phyloP scores from a whole-genome alignment of 768 basidiomycete genomes.

The Boletus fagicola region DNA sequence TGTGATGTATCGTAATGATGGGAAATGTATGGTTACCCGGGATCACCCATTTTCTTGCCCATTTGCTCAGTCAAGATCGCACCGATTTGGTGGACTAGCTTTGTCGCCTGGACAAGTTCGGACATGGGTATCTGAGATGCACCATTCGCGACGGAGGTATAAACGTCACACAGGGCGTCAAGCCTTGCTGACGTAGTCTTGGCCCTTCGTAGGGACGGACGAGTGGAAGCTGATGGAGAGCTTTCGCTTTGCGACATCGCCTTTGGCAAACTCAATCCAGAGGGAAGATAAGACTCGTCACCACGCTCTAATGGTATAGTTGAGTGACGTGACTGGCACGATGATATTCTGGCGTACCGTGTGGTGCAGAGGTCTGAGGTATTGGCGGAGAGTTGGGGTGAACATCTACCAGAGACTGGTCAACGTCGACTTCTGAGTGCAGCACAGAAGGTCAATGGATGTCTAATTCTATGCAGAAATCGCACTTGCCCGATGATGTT shows the following conservation, averaged over 20 bases:
- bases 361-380: neutral
- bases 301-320: neutral
- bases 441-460: neutral
- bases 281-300: neutral
- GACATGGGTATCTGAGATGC: constrained; percentile 49
- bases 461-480: neutral
- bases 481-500: constrained; percentile 22
- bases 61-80: constrained; percentile 47
- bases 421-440: constrained; percentile 22
- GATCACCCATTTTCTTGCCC: constrained; percentile 33
- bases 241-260: constrained; percentile 10
- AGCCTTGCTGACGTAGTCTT: constrained; percentile 43
- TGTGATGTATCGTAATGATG: constrained; percentile 35
- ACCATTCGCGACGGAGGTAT: constrained; percentile 40
- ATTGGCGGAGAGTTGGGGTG: constrained; percentile 9
- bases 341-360: constrained; percentile 8
- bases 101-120: constrained; percentile 48
- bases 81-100: constrained; percentile 46
- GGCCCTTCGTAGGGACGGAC: constrained; percentile 34
- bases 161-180: constrained; percentile 43
- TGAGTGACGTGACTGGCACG: neutral
- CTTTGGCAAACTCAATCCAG: constrained; percentile 1
- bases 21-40: constrained; percentile 3
- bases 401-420: constrained; percentile 18
- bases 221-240: constrained; percentile 6